Base-by-base conservation (phyloP, 2,329 filamentous ascomycete genomes). In the Xylariales sp. region DNA sequence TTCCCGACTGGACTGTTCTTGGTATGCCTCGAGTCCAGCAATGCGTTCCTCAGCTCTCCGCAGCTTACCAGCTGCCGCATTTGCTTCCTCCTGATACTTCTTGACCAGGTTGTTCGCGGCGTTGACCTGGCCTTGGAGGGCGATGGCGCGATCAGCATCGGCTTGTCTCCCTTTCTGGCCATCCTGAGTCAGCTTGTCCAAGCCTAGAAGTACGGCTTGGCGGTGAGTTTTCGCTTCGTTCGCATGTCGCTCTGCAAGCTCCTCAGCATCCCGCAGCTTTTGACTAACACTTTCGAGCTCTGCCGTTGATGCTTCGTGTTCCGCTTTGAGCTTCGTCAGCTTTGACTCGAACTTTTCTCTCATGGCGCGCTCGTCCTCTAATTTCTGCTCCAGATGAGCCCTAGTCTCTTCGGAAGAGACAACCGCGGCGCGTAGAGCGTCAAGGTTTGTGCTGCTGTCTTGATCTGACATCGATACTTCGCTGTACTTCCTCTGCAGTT, bases 1-100 rank as follows among this genome's bases (percentile, higher is more conserved):
- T 61, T 98, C 94, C 30, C 93, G 80, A 61, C 90, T 97, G 4
- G 90, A 85, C 63, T 98, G 93, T 57, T 98, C 93, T 63, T 98
- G 93, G 60, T 97, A 97, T 19, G 89, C 88, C 61, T 98, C 93
- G 4, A 98, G 75, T 6, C 93, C 93, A 5, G 93, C 94, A 59
- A 98, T 97, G 29, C 93, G 83, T 66, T 97, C 94, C 63, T 98
- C 94, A 4, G 93, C 93, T 41, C 85, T 85, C 37, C 93, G 85
- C 37, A 98, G 72, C 58, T 90, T 94, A 55, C 96, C 89, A 0
- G 88, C 85, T 4, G 90, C 89, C 18, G 74, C 67, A 59, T 98
- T 88, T 1, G 90, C 91, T 42, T 94, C 90, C 43, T 83, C 75
- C 59, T 96, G 89, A 51, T 95, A 95, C 54, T 88, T 88, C 60